These are phyloP conservation scores for Trichosporon sp. DNA, from an alignment of 1,284 basidiomycete species.

Conservation along the genomic window DNA sequence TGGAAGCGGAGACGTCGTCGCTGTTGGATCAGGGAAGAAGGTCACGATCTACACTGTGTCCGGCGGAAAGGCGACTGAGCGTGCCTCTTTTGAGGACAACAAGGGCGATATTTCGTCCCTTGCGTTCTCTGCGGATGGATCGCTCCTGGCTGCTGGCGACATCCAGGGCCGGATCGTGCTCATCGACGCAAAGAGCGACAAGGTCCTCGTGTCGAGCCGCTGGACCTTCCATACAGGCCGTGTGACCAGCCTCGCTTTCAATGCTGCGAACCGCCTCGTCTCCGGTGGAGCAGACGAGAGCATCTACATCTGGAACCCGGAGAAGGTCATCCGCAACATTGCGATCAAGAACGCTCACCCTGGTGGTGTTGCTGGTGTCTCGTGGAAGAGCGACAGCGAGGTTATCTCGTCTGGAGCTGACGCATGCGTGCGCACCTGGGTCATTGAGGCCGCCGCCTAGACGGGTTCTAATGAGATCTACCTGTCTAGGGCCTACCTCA, in stretches of 20 bases:
- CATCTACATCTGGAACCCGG: constrained; percentile 81
- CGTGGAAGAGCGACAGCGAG: constrained; percentile 63
- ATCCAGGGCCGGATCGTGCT: constrained; percentile 49
- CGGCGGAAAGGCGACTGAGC: constrained; percentile 20
- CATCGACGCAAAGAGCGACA: constrained; percentile 59
- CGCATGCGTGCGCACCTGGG: constrained; percentile 70
- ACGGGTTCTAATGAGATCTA: no score
- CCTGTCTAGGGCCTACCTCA: no score
- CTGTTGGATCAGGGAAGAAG: constrained; percentile 54
- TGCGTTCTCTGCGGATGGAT: constrained; percentile 73
- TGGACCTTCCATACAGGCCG: constrained; percentile 88
- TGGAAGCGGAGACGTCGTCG: constrained; percentile 33
- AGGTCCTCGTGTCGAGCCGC: constrained; percentile 60
- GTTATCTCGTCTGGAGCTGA: constrained; percentile 77
- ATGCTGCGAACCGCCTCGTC: constrained; percentile 65
- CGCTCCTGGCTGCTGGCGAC: constrained; percentile 71
- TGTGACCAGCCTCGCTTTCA: constrained; percentile 73
- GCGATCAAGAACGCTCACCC: constrained; percentile 78
- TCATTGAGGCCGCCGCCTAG: not conserved
- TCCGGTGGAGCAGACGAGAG: constrained; percentile 88
- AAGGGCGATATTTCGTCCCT: constrained; percentile 67
- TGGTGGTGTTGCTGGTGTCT: constrained; percentile 72
- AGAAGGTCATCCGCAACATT: constrained; percentile 69
- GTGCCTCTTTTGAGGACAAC: constrained; percentile 60
- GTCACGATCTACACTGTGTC: constrained; percentile 49